Evolutionary conservation across 2,329 filamentous ascomycete genomes (phyloP).

Genomic region (Calonectria honghensis): DNA sequence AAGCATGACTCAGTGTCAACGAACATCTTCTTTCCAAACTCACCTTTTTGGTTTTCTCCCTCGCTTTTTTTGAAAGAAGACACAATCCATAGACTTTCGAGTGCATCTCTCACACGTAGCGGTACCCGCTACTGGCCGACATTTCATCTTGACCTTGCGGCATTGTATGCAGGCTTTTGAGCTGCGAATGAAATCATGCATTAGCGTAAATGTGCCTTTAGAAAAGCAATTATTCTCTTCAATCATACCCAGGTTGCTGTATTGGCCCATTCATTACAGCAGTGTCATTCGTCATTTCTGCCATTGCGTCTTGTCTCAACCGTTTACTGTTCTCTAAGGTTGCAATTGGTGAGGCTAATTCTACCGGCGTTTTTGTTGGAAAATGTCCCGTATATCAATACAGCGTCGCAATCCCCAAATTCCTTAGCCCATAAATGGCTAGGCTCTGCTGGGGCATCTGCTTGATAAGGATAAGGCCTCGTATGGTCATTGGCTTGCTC

Average conservation of each 20-base stretch:
- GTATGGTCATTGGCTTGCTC: not conserved
- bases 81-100: slow-evolving; percentile 60
- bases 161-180: slow-evolving; percentile 61
- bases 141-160: slow-evolving; percentile 64
- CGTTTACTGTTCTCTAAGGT: not conserved
- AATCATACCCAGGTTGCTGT: not conserved
- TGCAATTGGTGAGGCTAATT: not conserved
- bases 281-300: not conserved
- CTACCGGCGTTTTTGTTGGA: not conserved
- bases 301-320: not conserved
- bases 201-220: not conserved
- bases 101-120: slow-evolving; percentile 60
- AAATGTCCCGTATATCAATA: not conserved
- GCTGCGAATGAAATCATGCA: not conserved
- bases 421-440: not conserved
- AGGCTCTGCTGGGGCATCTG: not conserved
- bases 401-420: not conserved
- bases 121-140: slow-evolving; percentile 48
- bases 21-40: not conserved
- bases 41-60: slow-evolving; percentile 62
- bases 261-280: not conserved
- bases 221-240: not conserved
- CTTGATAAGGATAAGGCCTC: not conserved
- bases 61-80: slow-evolving; percentile 62
- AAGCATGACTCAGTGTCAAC: too few relatives aligned